A percentile compares a stretch with the other conserved stretches of the same genome.
phyloP scores from a whole-genome alignment of 2,329 filamentous ascomycete genomes.

The Hypoxylon sp. region DNA sequence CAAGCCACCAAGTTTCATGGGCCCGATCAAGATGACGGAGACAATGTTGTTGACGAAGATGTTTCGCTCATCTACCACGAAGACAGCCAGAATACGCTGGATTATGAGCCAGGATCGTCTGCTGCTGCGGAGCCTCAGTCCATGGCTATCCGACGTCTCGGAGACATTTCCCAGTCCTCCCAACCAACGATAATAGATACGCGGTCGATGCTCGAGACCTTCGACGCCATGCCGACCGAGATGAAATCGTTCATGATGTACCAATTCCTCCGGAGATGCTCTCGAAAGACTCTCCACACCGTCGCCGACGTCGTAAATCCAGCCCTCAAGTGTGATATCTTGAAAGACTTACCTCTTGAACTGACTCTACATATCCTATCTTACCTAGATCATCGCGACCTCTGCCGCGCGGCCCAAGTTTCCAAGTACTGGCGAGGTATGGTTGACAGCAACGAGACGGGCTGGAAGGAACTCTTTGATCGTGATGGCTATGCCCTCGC shows the following conservation, averaged over 20 bases:
- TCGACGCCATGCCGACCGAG: conserved; percentile 89
- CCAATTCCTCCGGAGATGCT: conserved; percentile 88
- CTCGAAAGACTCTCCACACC: conserved; percentile 87
- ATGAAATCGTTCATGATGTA: conserved; percentile 98
- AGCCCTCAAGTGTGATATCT: conserved; percentile 92
- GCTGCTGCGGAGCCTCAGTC: conserved; percentile 44
- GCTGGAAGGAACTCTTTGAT: conserved; percentile 94
- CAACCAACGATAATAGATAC: conserved; percentile 75
- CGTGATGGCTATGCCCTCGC: conserved; percentile 83
- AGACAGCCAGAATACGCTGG: conserved; percentile 58
- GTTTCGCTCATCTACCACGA: conserved; percentile 52
- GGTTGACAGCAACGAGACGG: conserved; percentile 91
- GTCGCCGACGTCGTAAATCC: conserved; percentile 93
- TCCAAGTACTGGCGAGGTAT: conserved; percentile 94
- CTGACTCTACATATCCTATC: conserved; percentile 88
- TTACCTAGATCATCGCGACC: conserved; percentile 85
- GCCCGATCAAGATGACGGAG: conserved; percentile 57
- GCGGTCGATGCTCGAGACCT: conserved; percentile 87
- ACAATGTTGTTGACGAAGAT: conserved; percentile 54
- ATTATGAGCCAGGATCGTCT: conserved; percentile 49
- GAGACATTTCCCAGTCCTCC: conserved; percentile 46
- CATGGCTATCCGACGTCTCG: conserved; percentile 43
- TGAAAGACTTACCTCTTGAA: conserved; percentile 85
- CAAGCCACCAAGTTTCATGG: conserved; percentile 71
- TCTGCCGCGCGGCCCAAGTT: conserved; percentile 91